Base-by-base conservation (phyloP, 805 yeast species). In the Yueomyces sinensis region DNA sequence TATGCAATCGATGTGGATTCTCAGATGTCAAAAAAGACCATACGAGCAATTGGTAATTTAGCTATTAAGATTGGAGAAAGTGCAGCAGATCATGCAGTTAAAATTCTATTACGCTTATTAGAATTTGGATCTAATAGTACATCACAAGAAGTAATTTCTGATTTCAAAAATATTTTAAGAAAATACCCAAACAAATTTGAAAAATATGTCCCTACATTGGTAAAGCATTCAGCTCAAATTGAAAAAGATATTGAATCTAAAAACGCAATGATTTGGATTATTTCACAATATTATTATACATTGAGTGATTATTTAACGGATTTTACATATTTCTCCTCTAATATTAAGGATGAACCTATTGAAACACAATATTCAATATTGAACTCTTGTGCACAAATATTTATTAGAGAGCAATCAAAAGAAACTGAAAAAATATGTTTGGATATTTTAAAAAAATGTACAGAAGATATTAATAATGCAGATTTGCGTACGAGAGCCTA, bases 1-100 rank as follows among this genome's bases (percentile, higher is more conserved):
- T 87, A 87, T 54, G 93, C 94, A 4, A 72, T 84, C 0, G 95
- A 83, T 47, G 76, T 82, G 13, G 95, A 87, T 54, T 70, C 76
- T 17, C 79, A 80, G 38, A 83, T 86, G 78, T 82, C 87, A 2
- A 64, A 94, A 37, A 82, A 84, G 47, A 86, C 96, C 0, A 74
- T 89, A 3, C 61, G 94, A 39, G 94, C 95, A 0, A 74, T 89
- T 41, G 96, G 96, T 2, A 82, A 86, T 48, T 61, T 89, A 16
- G 94, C 95, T 0, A 74, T 86, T 19, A 83, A 82, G 48, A 57
- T 84, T 13, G 74, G 73, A 18, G 54, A 54, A 7, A 40, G 41
- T 9, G 74, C 82, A 0, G 76, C 87, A 0, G 59, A 63, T 4
- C 63, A 63, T 17, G 82, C 94, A 54, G 78, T 82, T 3, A 67